Base-by-base conservation (phyloP, 2,329 filamentous ascomycete species). In the Microdochium bolleyi region DNA sequence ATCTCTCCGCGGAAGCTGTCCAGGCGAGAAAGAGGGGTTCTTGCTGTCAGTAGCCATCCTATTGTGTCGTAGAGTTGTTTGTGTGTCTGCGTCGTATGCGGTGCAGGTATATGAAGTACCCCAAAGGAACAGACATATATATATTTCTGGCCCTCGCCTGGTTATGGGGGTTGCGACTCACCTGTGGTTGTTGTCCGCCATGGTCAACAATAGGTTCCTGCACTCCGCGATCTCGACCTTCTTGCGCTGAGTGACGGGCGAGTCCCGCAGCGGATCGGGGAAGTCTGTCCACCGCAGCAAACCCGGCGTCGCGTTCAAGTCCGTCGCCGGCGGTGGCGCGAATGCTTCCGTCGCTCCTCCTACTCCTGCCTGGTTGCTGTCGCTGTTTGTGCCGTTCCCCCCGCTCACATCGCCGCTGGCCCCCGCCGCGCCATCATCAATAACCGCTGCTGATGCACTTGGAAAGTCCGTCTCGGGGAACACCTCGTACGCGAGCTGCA, bases 241-340 rank as follows among this genome's bases (percentile, higher is more conserved):
- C 60, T 78, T 80, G 38, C 79, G 71, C 61, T 80, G 75, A 10
- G 72, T 77, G 32, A 81, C 63, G 11, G 75, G 71, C n/a, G 71
- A 68, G 13, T 70, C 70, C 24, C 70, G 70, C 1, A 74, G 69
- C 16, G 81, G 80, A 55, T 85, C 82, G 1, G 83, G 82, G 48
- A 84, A 72, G 57, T 85, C 82, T 5, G 71, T 76, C 79, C 80
- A 86, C 48, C 76, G 70, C 53, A 85, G 62, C 3, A 76, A 73
- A 19, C 78, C 80, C 0, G 68, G 67, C 0, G 67, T 62, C 5
- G 66, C 59, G 54, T 79, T 73, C 41, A 77, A 69, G 38, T 76
- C 70, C n/a, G 19, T 19, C 16, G 19, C 41, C 16, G 41, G 16
- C 16, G 41, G 16, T 24, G 41, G 14, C n/a, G n/a, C n/a, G n/a